Base-by-base conservation (phyloP, 805 yeast genomes). In the Naumovozyma dairenensis region DNA sequence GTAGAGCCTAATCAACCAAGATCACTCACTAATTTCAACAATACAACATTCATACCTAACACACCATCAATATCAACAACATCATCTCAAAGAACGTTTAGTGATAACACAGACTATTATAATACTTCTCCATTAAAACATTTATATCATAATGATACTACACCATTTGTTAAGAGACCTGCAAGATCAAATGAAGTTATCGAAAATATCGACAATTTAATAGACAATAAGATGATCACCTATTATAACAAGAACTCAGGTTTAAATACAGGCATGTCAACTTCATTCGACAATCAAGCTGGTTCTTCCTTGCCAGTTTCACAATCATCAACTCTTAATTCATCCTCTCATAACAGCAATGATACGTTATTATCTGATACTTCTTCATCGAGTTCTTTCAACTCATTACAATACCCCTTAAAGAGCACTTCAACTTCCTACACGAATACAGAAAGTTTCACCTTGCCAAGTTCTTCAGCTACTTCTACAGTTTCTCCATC, bases 41-140 rank as follows among this genome's bases (percentile, higher is more conserved):
- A n/a, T n/a, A n/a, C n/a, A n/a, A n/a, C n/a, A n/a, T n/a, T n/a
- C n/a, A n/a, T n/a, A n/a, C n/a, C n/a, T n/a, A n/a, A n/a, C n/a
- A n/a, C n/a, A n/a, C n/a, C n/a, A n/a, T n/a, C n/a, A n/a, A n/a
- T n/a, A n/a, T 24, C 26, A 7, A 12, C 6, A 5, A 14, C 33
- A 3, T 22, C 28, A 18, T 36, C 31, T n/a, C 42, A 51, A n/a
- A 45, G 62, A 33, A 49, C 45, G 20, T 57, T 57, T 25, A 48
- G 49, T 27, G 53, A 53, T n/a, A 45, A 53, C 28, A 57, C 60
- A 1, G 59, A 57, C 33, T 57, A 53, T 36, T 57, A 42, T 33
- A 55, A 57, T 30, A 45, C 53, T 1, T 55, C 60, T 7, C 62
- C 62, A 6, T 39, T 57, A 33, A 57, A 53, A 28, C 54, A 57